phyloP scores from a whole-genome alignment of 176 grass and related monocot species.

The Calamus simplicifolius region DNA sequence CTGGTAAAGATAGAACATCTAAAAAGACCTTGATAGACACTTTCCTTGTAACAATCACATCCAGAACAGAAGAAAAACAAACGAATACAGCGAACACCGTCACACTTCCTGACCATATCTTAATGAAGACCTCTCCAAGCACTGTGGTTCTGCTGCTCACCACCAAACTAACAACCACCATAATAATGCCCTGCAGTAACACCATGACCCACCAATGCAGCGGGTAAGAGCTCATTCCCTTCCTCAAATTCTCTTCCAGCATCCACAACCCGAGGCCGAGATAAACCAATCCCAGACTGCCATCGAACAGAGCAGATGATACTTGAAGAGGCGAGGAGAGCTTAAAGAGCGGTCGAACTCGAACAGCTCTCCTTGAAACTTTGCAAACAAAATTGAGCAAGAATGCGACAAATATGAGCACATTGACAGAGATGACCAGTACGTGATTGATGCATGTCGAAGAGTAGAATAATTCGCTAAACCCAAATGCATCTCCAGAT shows the following conservation, averaged over 20 bases:
- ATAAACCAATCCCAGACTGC: constrained; percentile 44
- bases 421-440: constrained; percentile 2
- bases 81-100: constrained; percentile 31
- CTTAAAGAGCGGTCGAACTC: constrained; percentile 10
- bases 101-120: constrained; percentile 22
- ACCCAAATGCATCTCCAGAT: constrained; percentile 15
- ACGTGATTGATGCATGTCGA: constrained; percentile 74
- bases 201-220: constrained; percentile 45
- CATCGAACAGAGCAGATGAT: constrained; percentile 23
- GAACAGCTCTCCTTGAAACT: constrained; percentile 17
- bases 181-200: constrained; percentile 37
- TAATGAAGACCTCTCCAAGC: constrained; percentile 18
- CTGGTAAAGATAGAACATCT: constrained; percentile 53
- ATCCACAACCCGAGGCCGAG: constrained; percentile 43
- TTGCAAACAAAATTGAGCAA: constrained; percentile 35
- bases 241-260: constrained; percentile 28
- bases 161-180: constrained; percentile 24
- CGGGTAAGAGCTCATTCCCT: constrained; percentile 9
- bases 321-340: constrained; percentile 22
- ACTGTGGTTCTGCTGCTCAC: constrained; percentile 25
- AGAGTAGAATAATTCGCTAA: constrained; percentile 28
- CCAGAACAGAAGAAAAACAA: constrained; percentile 36
- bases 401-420: constrained; percentile 20
- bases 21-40: constrained; percentile 32
- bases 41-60: constrained; percentile 27